Base-by-base conservation (phyloP, 805 yeast species). In the Lipomyces starkeyi region DNA sequence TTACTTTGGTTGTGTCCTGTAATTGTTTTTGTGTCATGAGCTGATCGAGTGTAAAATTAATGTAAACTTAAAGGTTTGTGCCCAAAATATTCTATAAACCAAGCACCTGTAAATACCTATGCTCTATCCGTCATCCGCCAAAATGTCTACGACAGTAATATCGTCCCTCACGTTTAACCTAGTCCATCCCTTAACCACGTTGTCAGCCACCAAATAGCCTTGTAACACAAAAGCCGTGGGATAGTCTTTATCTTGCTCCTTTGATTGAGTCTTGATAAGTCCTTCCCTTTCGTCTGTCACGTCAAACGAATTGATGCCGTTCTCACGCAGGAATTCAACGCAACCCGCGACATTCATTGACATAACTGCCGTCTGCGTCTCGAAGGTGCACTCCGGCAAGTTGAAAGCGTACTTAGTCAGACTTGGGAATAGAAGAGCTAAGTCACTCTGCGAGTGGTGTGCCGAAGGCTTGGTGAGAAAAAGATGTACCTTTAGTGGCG, bases 371-470 rank as follows among this genome's bases (percentile, higher is more conserved):
- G 68, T 63, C 53, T 71, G 72, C 27, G 64, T 63, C 58, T 64
- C 71, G 49, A 61, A 66, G 17, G 70, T 68, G 57, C 70, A 67
- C 8, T 64, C 72, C 5, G 66, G 60, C 20, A 65, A 34, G 37
- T 71, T 71, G 62, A 64, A 71, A 43, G 67, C 66, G 47, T 61
- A 43, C 27, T 34, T 32, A 37, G 72, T 67, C 37, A 72, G 17
- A 4, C 62, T 20, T 14, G 74, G 74, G 64, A 71, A 72, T 25
- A 72, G 63, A 17, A 69, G 62, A n/a, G 68, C 70, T 37, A 72
- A 65, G 58, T 72, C 74, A 35, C 74, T 71, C 40, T 71, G 74
- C 7, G 74, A 71, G 52, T 69, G 74, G 52, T 72, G 74, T 34
- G 67, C 71, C 1, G 74, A 69, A 17, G 68, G 71, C 25, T 56